Conservation (phyloP, 257 asterid species). For the Solanum lignicaule region DNA sequence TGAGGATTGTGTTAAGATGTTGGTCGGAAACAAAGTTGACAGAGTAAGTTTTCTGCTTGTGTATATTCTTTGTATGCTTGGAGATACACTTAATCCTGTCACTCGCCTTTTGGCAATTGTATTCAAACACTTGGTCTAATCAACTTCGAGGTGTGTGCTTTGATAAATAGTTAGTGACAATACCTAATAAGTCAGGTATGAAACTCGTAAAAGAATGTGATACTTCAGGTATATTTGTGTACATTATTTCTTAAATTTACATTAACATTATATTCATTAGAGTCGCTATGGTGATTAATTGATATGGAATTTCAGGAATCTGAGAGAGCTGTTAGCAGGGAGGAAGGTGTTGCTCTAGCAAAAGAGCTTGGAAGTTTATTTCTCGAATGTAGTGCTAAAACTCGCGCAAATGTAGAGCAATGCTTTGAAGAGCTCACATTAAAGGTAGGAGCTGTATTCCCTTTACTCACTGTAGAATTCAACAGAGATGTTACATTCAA, state of each 20-base stretch:
- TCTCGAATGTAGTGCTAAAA: slow-evolving; percentile 56
- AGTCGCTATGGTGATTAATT: not conserved
- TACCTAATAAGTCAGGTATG: too few species aligned
- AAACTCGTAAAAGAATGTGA: too few species aligned
- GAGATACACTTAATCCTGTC: too few species aligned
- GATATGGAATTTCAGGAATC: slow-evolving; percentile 31
- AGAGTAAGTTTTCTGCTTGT: slow-evolving; percentile 31
- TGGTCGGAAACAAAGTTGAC: slow-evolving; percentile 89
- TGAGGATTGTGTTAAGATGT: slow-evolving; percentile 78
- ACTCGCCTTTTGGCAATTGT: too few species aligned
- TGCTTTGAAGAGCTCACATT: slow-evolving; percentile 51
- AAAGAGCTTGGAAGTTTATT: slow-evolving; percentile 52
- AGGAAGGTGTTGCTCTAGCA: slow-evolving; percentile 49
- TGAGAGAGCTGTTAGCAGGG: slow-evolving; percentile 46
- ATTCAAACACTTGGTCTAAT: too few species aligned
- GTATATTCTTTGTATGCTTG: not conserved
- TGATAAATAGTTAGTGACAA: too few species aligned
- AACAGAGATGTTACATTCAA: not conserved
- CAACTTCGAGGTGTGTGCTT: too few species aligned
- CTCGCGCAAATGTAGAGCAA: slow-evolving; percentile 46
- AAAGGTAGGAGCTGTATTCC: slow-evolving; percentile 23
- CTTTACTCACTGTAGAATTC: not conserved
- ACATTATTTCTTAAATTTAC: too few species aligned
- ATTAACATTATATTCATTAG: not conserved
- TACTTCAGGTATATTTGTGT: too few species aligned